These are phyloP conservation scores for Xanthoconium stramineum DNA, from an alignment of 768 basidiomycete genomes.

Conservation along the genomic window DNA sequence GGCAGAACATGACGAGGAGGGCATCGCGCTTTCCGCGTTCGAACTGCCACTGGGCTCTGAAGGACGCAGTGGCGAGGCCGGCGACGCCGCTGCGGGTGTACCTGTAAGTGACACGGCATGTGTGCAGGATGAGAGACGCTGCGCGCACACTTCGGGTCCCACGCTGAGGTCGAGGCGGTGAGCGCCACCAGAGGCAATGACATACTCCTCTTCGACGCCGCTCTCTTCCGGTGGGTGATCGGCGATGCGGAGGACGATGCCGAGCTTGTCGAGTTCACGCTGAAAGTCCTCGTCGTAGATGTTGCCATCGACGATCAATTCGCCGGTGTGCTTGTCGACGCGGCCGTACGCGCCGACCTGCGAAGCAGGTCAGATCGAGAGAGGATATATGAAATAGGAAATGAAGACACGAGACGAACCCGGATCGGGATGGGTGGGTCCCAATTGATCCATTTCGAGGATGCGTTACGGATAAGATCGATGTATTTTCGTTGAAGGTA, in stretches of 20 bases:
- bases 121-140: neutral
- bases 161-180: slow-evolving; percentile 6
- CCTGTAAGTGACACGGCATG: too few relatives aligned
- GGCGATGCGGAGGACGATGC: neutral
- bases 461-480: slow-evolving; percentile 28
- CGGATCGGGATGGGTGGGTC: slow-evolving; percentile 33
- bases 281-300: slow-evolving; percentile 28
- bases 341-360: slow-evolving; percentile 37
- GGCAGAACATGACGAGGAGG: slow-evolving; percentile 34
- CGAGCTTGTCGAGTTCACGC: slow-evolving; percentile 8
- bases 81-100: slow-evolving; percentile 9
- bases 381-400: neutral
- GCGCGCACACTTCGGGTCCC: slow-evolving; percentile 21
- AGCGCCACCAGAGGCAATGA: slow-evolving; percentile 27
- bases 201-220: slow-evolving; percentile 18
- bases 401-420: slow-evolving; percentile 16
- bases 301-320: slow-evolving; percentile 30
- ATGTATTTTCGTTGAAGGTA: too few relatives aligned
- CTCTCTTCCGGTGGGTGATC: slow-evolving; percentile 14
- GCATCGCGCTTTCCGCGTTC: slow-evolving; percentile 30
- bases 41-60: slow-evolving; percentile 37
- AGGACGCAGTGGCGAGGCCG: slow-evolving; percentile 28
- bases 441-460: slow-evolving; percentile 40
- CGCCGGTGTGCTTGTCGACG: slow-evolving; percentile 30
- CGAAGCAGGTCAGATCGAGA: neutral